These are phyloP conservation scores for Alternaria arborescens DNA, from an alignment of 2,329 filamentous ascomycete species.

Conservation along the genomic window DNA sequence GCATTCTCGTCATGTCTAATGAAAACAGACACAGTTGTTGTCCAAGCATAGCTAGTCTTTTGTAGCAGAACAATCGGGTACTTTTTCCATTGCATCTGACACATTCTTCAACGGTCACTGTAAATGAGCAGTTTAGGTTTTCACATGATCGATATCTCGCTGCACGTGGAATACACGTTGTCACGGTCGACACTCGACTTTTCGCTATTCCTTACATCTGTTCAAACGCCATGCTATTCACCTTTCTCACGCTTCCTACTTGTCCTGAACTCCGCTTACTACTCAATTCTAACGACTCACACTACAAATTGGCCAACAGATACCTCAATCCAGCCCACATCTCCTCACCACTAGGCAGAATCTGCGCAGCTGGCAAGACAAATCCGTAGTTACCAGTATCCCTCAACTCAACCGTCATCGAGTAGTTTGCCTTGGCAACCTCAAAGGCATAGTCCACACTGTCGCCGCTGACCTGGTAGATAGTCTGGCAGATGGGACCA, in stretches of 20 bases:
- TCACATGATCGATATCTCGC: too few relatives aligned
- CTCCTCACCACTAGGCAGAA: slow-evolving; percentile 58
- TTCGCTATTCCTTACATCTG: neutral
- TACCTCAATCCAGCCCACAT: slow-evolving; percentile 55
- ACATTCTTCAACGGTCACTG: neutral
- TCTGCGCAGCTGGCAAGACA: slow-evolving; percentile 59
- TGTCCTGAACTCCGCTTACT: neutral
- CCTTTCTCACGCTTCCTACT: too few relatives aligned
- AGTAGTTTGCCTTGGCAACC: slow-evolving; percentile 53
- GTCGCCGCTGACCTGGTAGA: slow-evolving; percentile 65
- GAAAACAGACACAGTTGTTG: neutral
- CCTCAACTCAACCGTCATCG: slow-evolving; percentile 61
- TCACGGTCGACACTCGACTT: too few relatives aligned
- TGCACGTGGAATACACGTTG: too few relatives aligned
- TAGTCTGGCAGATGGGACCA: slow-evolving; percentile 66
- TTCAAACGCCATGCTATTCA: neutral
- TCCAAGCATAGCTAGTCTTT: neutral
- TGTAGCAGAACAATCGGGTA: neutral
- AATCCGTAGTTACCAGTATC: slow-evolving; percentile 61
- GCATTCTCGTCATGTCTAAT: neutral
- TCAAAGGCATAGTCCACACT: slow-evolving; percentile 58
- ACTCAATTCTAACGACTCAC: neutral
- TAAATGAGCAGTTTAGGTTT: too few relatives aligned
- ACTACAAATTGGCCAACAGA: slow-evolving; percentile 12
- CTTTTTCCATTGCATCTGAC: neutral